Conservation (phyloP, 139 green algal species). For the Asterochloris sp. region DNA sequence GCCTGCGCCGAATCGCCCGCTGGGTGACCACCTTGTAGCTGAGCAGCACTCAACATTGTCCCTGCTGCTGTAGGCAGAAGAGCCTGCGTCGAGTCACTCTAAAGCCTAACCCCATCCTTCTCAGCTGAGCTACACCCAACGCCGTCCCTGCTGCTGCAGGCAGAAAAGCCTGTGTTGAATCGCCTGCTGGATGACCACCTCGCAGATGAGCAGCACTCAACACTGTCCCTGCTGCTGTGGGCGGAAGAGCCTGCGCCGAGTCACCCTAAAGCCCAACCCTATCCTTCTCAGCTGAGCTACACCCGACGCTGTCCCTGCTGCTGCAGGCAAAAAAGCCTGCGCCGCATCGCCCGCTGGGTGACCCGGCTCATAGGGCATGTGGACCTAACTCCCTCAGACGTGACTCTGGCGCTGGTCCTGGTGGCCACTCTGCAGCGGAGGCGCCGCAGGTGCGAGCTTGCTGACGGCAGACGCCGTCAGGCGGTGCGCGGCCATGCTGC, state of each 20-base stretch:
- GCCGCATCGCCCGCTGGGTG: conserved; percentile 24
- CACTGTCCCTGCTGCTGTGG: not conserved
- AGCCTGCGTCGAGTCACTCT: not conserved
- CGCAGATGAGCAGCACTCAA: not conserved
- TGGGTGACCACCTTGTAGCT: no score
- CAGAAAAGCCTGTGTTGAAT: not conserved
- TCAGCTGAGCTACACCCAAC: not conserved
- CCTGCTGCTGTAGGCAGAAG: not conserved
- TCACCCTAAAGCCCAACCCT: not conserved
- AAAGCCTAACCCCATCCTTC: not conserved
- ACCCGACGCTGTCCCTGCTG: not conserved
- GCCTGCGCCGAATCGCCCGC: no score
- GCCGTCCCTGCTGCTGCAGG: not conserved
- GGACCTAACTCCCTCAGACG: conserved; percentile 28
- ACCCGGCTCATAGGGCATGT: conserved; percentile 15
- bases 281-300: not conserved
- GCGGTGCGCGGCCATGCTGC: not conserved
- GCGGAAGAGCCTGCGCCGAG: not conserved
- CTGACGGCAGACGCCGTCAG: not conserved
- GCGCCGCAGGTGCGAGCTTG: conserved; percentile 4
- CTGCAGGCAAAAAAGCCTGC: conserved; percentile 15
- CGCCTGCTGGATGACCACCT: no score
- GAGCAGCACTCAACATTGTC: not conserved
- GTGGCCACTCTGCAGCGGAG: conserved; percentile 25
- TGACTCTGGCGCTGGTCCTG: conserved; percentile 19